phyloP scores from a whole-genome alignment of 1,284 basidiomycete genomes.

The Irpex sp. region DNA sequence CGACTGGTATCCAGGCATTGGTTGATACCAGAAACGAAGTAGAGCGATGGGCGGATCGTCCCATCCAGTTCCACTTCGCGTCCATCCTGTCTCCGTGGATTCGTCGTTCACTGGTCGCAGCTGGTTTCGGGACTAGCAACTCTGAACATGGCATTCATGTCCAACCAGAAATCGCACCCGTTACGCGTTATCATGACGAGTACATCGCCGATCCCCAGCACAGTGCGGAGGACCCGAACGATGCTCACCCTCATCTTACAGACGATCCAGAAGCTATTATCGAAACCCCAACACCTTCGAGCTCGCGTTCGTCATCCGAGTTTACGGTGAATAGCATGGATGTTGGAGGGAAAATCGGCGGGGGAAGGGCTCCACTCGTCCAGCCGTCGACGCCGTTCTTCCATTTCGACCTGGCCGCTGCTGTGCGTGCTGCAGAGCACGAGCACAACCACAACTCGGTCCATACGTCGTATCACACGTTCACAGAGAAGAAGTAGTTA shows the following conservation, averaged over 20 bases:
- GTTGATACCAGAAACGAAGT: conserved; percentile 85
- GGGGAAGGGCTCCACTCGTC: conserved; percentile 34
- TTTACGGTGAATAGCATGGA: conserved; percentile 20
- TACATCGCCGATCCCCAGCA: conserved; percentile 24
- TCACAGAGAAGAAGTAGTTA: neutral
- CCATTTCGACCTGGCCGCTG: conserved; percentile 75
- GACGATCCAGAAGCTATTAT: conserved; percentile 14
- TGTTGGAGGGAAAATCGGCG: neutral
- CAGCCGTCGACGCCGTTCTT: conserved; percentile 72
- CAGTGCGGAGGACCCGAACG: conserved; percentile 6
- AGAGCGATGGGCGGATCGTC: conserved; percentile 80
- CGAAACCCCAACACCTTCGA: neutral
- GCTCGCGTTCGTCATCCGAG: conserved; percentile 19
- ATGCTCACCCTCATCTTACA: conserved; percentile 1
- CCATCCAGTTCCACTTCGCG: conserved; percentile 88
- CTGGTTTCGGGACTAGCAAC: conserved; percentile 70
- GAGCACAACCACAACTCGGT: conserved; percentile 31
- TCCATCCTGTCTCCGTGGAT: conserved; percentile 92
- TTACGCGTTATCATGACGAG: conserved; percentile 57
- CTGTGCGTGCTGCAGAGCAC: conserved; percentile 67
- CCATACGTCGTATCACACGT: neutral
- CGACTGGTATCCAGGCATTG: conserved; percentile 86
- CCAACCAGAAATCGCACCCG: conserved; percentile 66
- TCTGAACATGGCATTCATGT: conserved; percentile 31
- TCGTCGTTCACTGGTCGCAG: conserved; percentile 80